Conservation (phyloP, 306 rosid genomes). For the Dalbergia cultrata region DNA sequence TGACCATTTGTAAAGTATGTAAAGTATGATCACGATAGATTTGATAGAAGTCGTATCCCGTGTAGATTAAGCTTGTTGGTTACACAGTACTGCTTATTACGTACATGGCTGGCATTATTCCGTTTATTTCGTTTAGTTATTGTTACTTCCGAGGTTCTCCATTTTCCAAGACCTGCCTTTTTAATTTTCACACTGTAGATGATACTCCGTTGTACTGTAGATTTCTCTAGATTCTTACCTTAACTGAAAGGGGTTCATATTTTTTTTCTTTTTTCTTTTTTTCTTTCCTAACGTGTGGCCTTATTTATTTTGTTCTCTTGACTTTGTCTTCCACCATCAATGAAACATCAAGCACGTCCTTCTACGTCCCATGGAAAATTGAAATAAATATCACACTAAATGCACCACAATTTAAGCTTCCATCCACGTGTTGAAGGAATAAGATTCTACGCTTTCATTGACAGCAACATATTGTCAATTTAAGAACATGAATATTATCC, state of each 20-base stretch:
- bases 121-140: too few relatives aligned
- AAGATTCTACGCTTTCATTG: conserved; percentile 15
- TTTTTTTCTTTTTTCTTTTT: too few relatives aligned
- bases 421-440: conserved; percentile 40
- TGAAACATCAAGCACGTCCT: not conserved
- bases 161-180: not conserved
- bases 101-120: not conserved
- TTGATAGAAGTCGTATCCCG: not conserved
- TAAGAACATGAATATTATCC: conserved; percentile 42
- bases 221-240: not conserved
- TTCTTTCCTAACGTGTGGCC: not conserved
- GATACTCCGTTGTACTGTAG: not conserved
- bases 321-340: conserved; percentile 33
- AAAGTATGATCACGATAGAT: not conserved
- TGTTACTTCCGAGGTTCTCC: not conserved
- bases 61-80: not conserved
- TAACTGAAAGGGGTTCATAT: not conserved
- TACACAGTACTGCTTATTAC: not conserved
- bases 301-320: conserved; percentile 25
- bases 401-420: conserved; percentile 8
- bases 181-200: not conserved
- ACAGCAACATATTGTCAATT: conserved; percentile 8
- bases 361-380: not conserved
- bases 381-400: conserved; percentile 10
- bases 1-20: not conserved